A percentile compares a stretch with the other conserved stretches of the same genome.
These are phyloP conservation scores for Bipolaris cookei DNA, from an alignment of 2,329 filamentous ascomycete species.

Conservation along the genomic window DNA sequence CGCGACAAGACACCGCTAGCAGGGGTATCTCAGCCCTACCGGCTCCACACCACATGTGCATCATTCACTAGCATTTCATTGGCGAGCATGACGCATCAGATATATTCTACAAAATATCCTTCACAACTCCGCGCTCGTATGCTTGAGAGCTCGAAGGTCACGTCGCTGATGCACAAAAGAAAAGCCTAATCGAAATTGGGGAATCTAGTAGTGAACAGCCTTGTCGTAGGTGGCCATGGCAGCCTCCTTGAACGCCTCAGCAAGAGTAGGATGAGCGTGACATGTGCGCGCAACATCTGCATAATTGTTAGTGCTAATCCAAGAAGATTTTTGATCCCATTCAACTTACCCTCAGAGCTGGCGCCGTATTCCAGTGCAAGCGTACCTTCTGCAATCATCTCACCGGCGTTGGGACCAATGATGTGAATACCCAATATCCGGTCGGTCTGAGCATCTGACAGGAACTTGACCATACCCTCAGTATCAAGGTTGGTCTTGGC, in stretches of 20 bases:
- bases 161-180: constrained; percentile 45
- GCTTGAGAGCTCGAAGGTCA: constrained; percentile 43
- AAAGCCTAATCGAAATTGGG: constrained; percentile 34
- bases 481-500: constrained; percentile 98
- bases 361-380: constrained; percentile 96
- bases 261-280: constrained; percentile 94
- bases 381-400: constrained; percentile 99
- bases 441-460: constrained; percentile 95
- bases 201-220: constrained; percentile 84
- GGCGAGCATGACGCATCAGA: constrained; percentile 40
- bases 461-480: constrained; percentile 95
- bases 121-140: constrained; percentile 45
- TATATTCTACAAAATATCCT: constrained; percentile 51
- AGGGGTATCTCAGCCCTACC: constrained; percentile 32
- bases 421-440: constrained; percentile 95
- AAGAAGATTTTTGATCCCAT: background rate
- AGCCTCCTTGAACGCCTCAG: constrained; percentile 99
- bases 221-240: constrained; percentile 97
- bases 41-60: constrained; percentile 15
- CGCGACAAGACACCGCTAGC: constrained; percentile 28
- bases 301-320: constrained; percentile 21
- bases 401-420: constrained; percentile 91
- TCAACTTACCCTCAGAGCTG: constrained; percentile 82
- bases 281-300: constrained; percentile 70
- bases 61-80: constrained; percentile 24